phyloP scores from a whole-genome alignment of 345 rosid genomes.

The Crucihimalaya himalaica region DNA sequence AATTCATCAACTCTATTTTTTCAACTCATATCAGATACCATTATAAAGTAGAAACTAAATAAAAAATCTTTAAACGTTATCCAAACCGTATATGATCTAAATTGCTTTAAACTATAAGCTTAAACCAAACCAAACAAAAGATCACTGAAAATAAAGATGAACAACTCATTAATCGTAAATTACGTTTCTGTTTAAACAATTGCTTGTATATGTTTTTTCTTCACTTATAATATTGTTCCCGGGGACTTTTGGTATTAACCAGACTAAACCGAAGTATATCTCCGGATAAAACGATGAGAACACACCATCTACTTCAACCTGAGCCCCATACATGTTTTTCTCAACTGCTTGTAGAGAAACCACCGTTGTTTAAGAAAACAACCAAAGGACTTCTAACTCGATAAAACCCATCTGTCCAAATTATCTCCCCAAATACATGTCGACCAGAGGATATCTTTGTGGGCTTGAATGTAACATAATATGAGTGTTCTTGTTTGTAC shows the following conservation, averaged over 20 bases:
- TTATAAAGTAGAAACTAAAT: not conserved
- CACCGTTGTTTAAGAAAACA: constrained; percentile 42
- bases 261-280: not conserved
- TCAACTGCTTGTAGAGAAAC: not conserved
- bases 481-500: constrained; percentile 43
- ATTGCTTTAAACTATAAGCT: not conserved
- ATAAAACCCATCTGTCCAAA: constrained; percentile 66
- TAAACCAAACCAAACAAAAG: not conserved
- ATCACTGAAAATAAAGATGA: not conserved
- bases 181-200: not conserved
- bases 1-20: too few species aligned
- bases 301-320: not conserved
- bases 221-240: too few species aligned
- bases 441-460: constrained; percentile 49
- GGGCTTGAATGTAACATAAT: constrained; percentile 54
- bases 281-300: not conserved
- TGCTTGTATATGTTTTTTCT: too few species aligned
- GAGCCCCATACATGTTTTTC: not conserved
- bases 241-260: too few species aligned
- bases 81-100: not conserved
- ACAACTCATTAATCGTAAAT: not conserved
- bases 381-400: constrained; percentile 62
- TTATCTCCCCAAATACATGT: constrained; percentile 65
- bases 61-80: too few species aligned
- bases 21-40: too few species aligned